Conservation (phyloP, 371 early-diverging fungal species). For the Mortierella sp. region DNA sequence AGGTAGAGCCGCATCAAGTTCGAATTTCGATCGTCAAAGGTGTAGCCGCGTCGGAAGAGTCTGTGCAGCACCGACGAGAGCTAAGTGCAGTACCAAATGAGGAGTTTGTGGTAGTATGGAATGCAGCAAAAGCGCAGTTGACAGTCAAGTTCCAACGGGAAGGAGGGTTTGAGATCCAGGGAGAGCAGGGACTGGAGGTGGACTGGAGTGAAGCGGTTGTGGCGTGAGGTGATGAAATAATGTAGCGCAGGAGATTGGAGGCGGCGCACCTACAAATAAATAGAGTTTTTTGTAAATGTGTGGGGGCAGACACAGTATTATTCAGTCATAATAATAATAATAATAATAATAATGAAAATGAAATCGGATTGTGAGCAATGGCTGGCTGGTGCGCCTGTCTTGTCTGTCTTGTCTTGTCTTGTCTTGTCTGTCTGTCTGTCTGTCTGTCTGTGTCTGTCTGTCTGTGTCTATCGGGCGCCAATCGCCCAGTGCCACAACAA, state of each 20-base stretch:
- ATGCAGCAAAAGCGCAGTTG: conserved; percentile 16
- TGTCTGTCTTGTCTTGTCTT: no score
- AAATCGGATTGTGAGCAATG: no score
- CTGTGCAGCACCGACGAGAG: conserved; percentile 25
- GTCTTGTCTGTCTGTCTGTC: no score
- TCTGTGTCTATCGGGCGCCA: no score
- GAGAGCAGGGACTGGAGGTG: conserved; percentile 23
- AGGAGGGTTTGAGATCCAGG: conserved; percentile 12
- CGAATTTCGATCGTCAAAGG: conserved; percentile 23
- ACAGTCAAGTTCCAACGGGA: neutral
- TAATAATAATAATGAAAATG: no score
- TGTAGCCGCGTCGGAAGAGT: neutral
- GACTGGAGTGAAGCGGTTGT: conserved; percentile 40
- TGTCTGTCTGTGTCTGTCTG: no score
- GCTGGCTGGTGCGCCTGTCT: no score
- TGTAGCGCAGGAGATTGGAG: neutral
- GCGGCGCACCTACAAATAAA: neutral
- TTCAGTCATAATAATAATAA: no score
- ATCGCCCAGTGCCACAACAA: no score
- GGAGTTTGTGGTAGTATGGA: conserved; percentile 10
- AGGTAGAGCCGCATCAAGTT: conserved; percentile 24
- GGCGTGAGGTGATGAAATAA: conserved; percentile 8
- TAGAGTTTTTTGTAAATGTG: neutral
- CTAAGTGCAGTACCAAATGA: conserved; percentile 11
- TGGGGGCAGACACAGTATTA: no score